phyloP scores from a whole-genome alignment of 768 basidiomycete genomes.

The Rhodotorula toruloides region DNA sequence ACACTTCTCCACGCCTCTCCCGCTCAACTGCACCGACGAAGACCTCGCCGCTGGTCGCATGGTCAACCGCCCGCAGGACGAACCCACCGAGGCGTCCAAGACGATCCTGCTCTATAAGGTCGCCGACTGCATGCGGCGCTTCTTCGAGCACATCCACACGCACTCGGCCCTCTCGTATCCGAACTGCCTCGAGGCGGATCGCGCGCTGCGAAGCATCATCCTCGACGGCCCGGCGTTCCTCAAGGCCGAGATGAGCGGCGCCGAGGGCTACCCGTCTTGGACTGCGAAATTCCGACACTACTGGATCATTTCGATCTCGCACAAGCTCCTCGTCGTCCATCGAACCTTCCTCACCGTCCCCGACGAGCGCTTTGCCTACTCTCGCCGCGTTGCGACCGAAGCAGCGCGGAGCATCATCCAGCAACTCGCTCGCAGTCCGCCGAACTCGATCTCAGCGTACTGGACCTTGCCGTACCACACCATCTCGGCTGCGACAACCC shows the following conservation, averaged over 20 bases:
- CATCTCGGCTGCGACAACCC: conserved; percentile 29
- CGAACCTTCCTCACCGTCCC: conserved; percentile 33
- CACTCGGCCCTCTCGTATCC: conserved; percentile 14
- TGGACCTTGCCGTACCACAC: conserved; percentile 37
- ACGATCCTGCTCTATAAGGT: conserved; percentile 16
- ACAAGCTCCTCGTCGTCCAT: conserved; percentile 36
- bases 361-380: conserved; percentile 24
- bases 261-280: not conserved
- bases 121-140: conserved; percentile 24
- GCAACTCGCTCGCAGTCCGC: conserved; percentile 17
- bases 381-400: conserved; percentile 27
- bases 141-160: conserved; percentile 31
- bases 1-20: conserved; percentile 32
- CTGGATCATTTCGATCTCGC: conserved; percentile 12
- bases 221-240: conserved; percentile 21
- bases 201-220: conserved; percentile 25
- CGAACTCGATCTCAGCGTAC: conserved; percentile 13
- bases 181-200: conserved; percentile 25
- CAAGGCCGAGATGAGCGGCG: not conserved
- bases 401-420: conserved; percentile 28
- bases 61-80: conserved; percentile 13
- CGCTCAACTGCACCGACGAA: conserved; percentile 30
- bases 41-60: conserved; percentile 25
- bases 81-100: conserved; percentile 32
- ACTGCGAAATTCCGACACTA: conserved; percentile 20